Conservation (phyloP, 1,284 basidiomycete species). For the Malassezia equina region DNA sequence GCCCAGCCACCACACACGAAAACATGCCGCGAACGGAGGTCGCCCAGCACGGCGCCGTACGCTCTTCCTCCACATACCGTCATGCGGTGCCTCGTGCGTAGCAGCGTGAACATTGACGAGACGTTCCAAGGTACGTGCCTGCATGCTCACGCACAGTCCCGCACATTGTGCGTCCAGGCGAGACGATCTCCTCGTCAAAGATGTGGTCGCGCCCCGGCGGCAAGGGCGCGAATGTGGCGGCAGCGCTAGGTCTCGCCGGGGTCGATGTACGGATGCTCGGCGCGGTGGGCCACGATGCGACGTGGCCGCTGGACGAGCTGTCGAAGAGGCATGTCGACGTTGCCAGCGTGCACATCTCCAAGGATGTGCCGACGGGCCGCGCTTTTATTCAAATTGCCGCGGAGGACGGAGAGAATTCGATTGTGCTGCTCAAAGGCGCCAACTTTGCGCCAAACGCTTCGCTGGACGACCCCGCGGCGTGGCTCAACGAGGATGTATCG, state of each 20-base stretch:
- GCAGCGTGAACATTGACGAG: conserved; percentile 45
- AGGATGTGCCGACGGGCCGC: conserved; percentile 32
- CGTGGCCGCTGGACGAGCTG: conserved; percentile 40
- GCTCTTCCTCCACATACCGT: not conserved
- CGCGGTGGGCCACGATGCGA: conserved; percentile 38
- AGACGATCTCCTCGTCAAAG: conserved; percentile 37
- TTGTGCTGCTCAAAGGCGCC: conserved; percentile 42
- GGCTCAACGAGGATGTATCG: conserved; percentile 25
- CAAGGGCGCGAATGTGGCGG: conserved; percentile 44
- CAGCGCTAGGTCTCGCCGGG: conserved; percentile 36
- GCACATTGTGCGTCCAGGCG: conserved; percentile 36
- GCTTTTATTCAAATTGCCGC: conserved; percentile 44
- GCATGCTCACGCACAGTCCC: conserved; percentile 17
- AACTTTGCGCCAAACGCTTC: conserved; percentile 26
- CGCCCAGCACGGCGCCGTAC: not conserved
- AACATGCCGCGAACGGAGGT: conserved; percentile 26
- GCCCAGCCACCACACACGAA: conserved; percentile 40
- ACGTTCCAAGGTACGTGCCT: conserved; percentile 28
- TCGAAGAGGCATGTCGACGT: conserved; percentile 25
- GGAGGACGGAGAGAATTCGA: conserved; percentile 44
- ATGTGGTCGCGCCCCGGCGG: conserved; percentile 37
- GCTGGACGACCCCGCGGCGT: conserved; percentile 10
- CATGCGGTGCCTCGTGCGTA: conserved; percentile 33
- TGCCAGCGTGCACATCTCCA: conserved; percentile 21
- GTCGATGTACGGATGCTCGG: conserved; percentile 26